Percentiles rank a stretch among this genome's conserved stretches.
Conservation (phyloP, 2,329 filamentous ascomycete species). For the Zalaria obscura region DNA sequence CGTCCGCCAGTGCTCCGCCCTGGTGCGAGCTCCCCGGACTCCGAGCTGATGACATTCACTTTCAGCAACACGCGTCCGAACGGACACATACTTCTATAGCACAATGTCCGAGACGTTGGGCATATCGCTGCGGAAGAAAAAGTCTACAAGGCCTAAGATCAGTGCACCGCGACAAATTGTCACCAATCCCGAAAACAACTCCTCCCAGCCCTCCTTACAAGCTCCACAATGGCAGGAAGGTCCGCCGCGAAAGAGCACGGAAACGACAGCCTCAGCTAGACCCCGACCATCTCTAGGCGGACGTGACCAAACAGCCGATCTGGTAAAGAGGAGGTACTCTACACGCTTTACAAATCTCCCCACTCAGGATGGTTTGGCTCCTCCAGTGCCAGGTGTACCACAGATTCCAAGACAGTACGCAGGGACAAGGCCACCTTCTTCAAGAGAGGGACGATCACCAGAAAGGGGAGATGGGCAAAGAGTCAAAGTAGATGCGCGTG, state of each 20-base stretch:
- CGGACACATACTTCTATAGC: background rate
- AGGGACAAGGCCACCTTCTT: slow-evolving; percentile 22
- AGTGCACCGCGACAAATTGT: slow-evolving; percentile 44
- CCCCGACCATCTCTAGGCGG: slow-evolving; percentile 22
- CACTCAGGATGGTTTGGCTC: slow-evolving; percentile 46
- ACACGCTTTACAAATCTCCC: slow-evolving; percentile 64
- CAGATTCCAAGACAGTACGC: slow-evolving; percentile 44
- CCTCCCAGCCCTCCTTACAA: background rate
- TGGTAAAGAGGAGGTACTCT: slow-evolving; percentile 91
- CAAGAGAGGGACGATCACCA: slow-evolving; percentile 30
- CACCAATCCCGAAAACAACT: background rate
- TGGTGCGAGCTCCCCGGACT: no score
- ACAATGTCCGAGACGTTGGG: slow-evolving; percentile 36
- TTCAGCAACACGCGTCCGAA: no score
- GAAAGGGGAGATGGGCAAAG: slow-evolving; percentile 36
- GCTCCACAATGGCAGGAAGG: background rate
- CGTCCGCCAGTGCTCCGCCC: no score
- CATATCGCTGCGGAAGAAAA: slow-evolving; percentile 50
- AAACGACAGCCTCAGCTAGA: slow-evolving; percentile 9
- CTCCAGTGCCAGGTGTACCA: slow-evolving; percentile 43
- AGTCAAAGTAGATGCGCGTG: slow-evolving; percentile 60
- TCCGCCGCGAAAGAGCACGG: background rate
- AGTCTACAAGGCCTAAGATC: slow-evolving; percentile 40
- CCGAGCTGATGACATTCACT: no score
- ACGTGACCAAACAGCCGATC: slow-evolving; percentile 49